phyloP scores from a whole-genome alignment of 805 yeast genomes.

The Cyberlindnera maclurae region DNA sequence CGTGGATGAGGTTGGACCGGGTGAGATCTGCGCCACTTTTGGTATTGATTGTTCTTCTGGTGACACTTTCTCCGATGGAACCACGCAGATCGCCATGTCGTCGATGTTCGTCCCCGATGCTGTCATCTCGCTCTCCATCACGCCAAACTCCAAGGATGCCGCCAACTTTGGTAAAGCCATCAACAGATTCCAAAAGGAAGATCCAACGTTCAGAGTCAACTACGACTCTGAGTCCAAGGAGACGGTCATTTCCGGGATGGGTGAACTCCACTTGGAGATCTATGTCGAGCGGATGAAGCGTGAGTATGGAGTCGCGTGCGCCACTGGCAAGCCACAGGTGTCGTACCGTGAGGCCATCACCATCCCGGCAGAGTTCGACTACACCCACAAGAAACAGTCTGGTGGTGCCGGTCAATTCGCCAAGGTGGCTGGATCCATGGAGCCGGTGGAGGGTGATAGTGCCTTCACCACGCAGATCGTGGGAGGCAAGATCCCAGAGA shows the following conservation, averaged over 20 bases:
- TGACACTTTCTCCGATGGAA: conserved; percentile 90
- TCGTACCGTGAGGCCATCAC: conserved; percentile 93
- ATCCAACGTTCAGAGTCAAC: conserved; percentile 93
- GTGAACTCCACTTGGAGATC: conserved; percentile 94
- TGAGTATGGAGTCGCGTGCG: conserved; percentile 93
- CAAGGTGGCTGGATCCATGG: conserved; percentile 81
- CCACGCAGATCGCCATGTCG: conserved; percentile 78
- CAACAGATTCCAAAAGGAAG: conserved; percentile 96
- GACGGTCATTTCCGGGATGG: conserved; percentile 95
- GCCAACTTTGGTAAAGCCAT: conserved; percentile 93
- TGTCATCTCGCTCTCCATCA: conserved; percentile 86
- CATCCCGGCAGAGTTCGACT: conserved; percentile 70
- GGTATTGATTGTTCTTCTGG: conserved; percentile 99
- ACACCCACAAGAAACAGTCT: conserved; percentile 93
- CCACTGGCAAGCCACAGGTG: conserved; percentile 96
- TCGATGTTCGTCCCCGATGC: conserved; percentile 99
- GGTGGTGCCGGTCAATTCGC: conserved; percentile 99
- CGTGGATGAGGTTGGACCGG: conserved; percentile 90
- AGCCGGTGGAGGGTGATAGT: conserved; percentile 60
- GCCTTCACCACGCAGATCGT: conserved; percentile 80
- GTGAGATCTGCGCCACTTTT: conserved; percentile 98
- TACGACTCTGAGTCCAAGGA: conserved; percentile 90
- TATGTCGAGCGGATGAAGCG: conserved; percentile 97
- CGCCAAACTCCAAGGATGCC: conserved; percentile 81
- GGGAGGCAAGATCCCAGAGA: conserved; percentile 96